phyloP scores from a whole-genome alignment of 2,329 filamentous ascomycete genomes.

The Capronia epimyces region DNA sequence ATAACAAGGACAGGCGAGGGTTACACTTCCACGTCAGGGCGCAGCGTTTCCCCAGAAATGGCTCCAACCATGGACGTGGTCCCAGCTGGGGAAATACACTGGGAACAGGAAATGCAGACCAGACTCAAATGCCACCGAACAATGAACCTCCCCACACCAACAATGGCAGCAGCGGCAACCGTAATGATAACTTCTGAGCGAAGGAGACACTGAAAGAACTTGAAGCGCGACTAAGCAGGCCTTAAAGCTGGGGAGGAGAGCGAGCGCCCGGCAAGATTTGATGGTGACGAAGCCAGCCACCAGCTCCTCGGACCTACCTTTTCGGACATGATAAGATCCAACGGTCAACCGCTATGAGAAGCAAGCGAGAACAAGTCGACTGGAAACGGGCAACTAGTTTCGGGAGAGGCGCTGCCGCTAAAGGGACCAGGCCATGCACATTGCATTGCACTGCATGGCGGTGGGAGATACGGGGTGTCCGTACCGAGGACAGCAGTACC shows the following conservation, averaged over 20 bases:
- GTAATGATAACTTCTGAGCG: conserved; percentile 8
- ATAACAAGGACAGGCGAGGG: conserved; percentile 3
- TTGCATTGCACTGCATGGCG: no score
- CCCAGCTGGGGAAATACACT: neutral
- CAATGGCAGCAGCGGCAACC: neutral
- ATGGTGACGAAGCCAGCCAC: conserved; percentile 20
- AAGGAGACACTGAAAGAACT: neutral
- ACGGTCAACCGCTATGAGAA: conserved; percentile 3
- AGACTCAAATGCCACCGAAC: neutral
- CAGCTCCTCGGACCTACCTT: conserved; percentile 15
- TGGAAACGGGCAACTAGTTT: conserved; percentile 23
- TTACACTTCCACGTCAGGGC: conserved; percentile 16
- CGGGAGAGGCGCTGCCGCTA: conserved; percentile 12
- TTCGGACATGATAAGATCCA: conserved; percentile 20
- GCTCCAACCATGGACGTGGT: conserved; percentile 10
- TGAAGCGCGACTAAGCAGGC: conserved; percentile 7
- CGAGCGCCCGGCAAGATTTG: conserved; percentile 15
- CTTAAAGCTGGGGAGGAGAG: conserved; percentile 9
- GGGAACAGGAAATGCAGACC: conserved; percentile 2
- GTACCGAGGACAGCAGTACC: neutral
- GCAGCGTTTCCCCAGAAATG: conserved; percentile 1
- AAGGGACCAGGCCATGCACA: no score
- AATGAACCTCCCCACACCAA: neutral
- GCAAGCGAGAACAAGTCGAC: conserved; percentile 20
- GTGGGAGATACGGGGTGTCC: no score